Evolutionary conservation across 495 filamentous ascomycete species (phyloP).

Genomic region (Penicillium canariense): DNA sequence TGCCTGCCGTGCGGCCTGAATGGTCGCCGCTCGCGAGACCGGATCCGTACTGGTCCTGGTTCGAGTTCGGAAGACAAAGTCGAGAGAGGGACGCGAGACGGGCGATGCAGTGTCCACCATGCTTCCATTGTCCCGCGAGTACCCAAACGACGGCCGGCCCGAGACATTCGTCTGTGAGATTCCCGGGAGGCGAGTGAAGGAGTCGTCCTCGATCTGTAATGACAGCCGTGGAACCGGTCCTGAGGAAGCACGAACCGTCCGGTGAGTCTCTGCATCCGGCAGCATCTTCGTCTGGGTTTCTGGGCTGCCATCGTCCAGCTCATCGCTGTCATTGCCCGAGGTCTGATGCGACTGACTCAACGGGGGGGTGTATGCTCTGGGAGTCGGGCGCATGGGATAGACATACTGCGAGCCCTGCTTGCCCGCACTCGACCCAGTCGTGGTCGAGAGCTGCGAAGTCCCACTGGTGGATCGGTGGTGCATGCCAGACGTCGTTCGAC

Average conservation of each 20-base stretch:
- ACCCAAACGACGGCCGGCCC: slow-evolving; percentile 49
- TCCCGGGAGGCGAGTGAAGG: slow-evolving; percentile 44
- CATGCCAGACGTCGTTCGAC: slow-evolving; percentile 36
- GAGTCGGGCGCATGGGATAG: slow-evolving; percentile 60
- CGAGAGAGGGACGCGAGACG: slow-evolving; percentile 54
- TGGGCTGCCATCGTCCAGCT: slow-evolving; percentile 34
- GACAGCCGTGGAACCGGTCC: slow-evolving; percentile 39
- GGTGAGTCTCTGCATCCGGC: slow-evolving; percentile 27
- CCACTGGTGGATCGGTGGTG: slow-evolving; percentile 57
- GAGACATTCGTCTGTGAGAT: slow-evolving; percentile 55
- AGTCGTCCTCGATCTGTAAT: slow-evolving; percentile 48
- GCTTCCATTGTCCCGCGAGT: slow-evolving; percentile 44
- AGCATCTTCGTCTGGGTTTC: slow-evolving; percentile 24
- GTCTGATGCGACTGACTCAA: slow-evolving; percentile 50
- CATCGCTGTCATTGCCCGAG: slow-evolving; percentile 48
- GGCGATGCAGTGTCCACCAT: slow-evolving; percentile 47
- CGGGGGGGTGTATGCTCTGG: slow-evolving; percentile 56
- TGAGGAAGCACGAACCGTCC: slow-evolving; percentile 28
- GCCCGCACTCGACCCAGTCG: slow-evolving; percentile 46
- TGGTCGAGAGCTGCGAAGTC: slow-evolving; percentile 53
- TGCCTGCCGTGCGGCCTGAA: slow-evolving; percentile 54
- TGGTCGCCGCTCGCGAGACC: slow-evolving; percentile 49
- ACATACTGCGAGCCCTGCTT: slow-evolving; percentile 53
- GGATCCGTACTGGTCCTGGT: slow-evolving; percentile 49
- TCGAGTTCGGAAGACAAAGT: slow-evolving; percentile 53